Base-by-base conservation (phyloP, 768 basidiomycete genomes). In the Podaxis carcinomalis region DNA sequence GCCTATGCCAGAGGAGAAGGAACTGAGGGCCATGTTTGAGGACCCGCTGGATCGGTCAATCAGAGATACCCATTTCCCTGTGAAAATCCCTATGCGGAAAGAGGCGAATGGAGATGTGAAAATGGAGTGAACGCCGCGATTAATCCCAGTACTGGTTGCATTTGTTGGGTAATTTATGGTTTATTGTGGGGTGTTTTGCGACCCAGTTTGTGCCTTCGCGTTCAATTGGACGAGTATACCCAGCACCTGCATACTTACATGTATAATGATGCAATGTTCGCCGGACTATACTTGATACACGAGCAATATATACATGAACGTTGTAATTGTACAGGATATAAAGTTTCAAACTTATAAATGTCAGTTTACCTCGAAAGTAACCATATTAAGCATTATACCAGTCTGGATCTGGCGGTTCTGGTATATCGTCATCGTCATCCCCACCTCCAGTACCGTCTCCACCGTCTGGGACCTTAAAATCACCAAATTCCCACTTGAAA, bases 401-500 rank as follows among this genome's bases (percentile, higher is more conserved):
- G 39, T 21, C 42, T 46, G 39, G 51, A 19, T 54, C 53, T 13
- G 46, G 59, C 25, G 59, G 44, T n/a, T 55, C 59, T 6, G 52
- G 52, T 27, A 53, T 52, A 54, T 55, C 36, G 27, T 61, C 59
- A 13, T 46, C 51, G 1, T 55, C 57, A 25, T 27, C 55, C 4
- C 16, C 59, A 1, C 11, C 32, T 1, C 14, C 51, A 11, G 23
- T 46, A 23, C 25, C 52, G 1, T 39, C 59, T 7, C 37, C 59
- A n/a, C 40, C 37, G 10, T 39, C 53, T 10, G 52, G 52, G 3
- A 47, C 68, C 54, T 77, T 72, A 64, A 76, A 81, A 27, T 77
- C 68, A 44, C 80, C 78, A 68, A 90, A 92, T 61, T 89, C 84
- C 90, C 90, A 91, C 66, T 87, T 88, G 72, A 75, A 87, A 72